Evolutionary conservation across 208 protist genomes (phyloP).

Genomic region (Acanthamoeba lenticulata): DNA sequence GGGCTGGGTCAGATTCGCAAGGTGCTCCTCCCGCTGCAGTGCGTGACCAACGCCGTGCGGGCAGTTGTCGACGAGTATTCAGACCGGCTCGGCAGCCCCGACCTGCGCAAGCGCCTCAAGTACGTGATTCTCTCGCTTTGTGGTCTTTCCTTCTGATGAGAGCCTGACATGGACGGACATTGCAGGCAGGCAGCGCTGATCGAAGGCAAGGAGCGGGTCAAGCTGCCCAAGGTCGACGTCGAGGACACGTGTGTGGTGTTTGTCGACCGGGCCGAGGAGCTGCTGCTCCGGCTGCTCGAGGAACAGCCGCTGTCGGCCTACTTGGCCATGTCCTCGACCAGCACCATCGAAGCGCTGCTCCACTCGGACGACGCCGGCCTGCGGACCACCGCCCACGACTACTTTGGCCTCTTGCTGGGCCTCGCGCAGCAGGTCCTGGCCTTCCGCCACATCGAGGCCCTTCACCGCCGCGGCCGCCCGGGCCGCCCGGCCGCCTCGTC

Average conservation of each 20-base stretch:
- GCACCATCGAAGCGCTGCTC: constrained; percentile 40
- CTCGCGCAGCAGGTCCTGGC: constrained; percentile 6
- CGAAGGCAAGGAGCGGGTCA: not conserved
- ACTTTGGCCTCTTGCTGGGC: constrained; percentile 8
- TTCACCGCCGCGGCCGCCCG: not conserved
- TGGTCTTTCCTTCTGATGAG: not conserved
- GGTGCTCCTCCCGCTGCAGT: not conserved
- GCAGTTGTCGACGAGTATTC: not conserved
- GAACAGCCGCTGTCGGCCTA: constrained; percentile 36
- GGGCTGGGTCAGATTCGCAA: not conserved
- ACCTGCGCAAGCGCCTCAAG: constrained; percentile 25
- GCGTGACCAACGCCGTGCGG: constrained; percentile 10
- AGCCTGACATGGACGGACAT: not conserved
- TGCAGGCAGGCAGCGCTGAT: constrained; percentile 22
- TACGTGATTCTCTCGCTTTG: not conserved
- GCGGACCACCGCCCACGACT: not conserved
- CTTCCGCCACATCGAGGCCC: constrained; percentile 20
- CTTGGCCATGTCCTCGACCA: constrained; percentile 5
- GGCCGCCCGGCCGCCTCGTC: not conserved
- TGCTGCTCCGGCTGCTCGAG: constrained; percentile 25
- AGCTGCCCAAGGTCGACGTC: not conserved
- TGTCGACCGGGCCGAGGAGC: constrained; percentile 15
- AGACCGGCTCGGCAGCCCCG: not conserved
- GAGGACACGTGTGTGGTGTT: constrained; percentile 5
- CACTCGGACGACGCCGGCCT: not conserved